phyloP scores from a whole-genome alignment of 176 grass and related monocot species.

The Zea mays region DNA sequence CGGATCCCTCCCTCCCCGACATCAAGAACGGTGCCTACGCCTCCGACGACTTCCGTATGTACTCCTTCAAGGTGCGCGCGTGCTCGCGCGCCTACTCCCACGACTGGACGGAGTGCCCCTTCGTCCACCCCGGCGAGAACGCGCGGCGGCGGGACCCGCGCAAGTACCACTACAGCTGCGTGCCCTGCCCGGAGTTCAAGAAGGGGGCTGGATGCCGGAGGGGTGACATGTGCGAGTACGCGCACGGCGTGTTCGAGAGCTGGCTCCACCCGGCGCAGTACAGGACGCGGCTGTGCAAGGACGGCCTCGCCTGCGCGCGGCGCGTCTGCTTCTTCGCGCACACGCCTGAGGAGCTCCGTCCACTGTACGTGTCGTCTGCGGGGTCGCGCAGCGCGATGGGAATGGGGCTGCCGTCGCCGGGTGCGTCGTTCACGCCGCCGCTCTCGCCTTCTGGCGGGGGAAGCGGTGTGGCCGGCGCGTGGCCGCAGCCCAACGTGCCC shows the following conservation, averaged over 20 bases:
- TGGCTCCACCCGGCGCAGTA: constrained; percentile 96
- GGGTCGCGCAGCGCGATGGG: constrained; percentile 51
- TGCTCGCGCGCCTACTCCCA: too few species aligned
- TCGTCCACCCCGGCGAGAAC: too few species aligned
- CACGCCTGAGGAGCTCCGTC: constrained; percentile 48
- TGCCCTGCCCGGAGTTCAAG: constrained; percentile 78
- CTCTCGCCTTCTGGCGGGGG: constrained; percentile 51
- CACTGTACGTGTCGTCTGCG: constrained; percentile 49
- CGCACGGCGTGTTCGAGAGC: constrained; percentile 87
- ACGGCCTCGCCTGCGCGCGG: constrained; percentile 57
- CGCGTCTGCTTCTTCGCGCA: constrained; percentile 72
- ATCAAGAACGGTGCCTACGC: too few species aligned
- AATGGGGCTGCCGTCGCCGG: constrained; percentile 48
- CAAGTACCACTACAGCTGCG: constrained; percentile 84
- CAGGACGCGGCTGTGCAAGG: constrained; percentile 73
- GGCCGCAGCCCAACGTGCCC: constrained; percentile 46
- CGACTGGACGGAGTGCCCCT: too few species aligned
- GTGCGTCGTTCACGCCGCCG: constrained; percentile 54
- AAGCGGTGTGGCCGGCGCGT: constrained; percentile 14
- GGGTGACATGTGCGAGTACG: constrained; percentile 85
- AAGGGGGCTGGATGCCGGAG: constrained; percentile 58
- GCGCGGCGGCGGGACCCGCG: constrained; percentile 63
- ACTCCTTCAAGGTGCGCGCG: too few species aligned
- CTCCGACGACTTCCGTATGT: too few species aligned
- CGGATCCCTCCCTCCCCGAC: too few species aligned